These are phyloP conservation scores for Diaporthe longicolla DNA, from an alignment of 2,329 filamentous ascomycete genomes.

Conservation along the genomic window DNA sequence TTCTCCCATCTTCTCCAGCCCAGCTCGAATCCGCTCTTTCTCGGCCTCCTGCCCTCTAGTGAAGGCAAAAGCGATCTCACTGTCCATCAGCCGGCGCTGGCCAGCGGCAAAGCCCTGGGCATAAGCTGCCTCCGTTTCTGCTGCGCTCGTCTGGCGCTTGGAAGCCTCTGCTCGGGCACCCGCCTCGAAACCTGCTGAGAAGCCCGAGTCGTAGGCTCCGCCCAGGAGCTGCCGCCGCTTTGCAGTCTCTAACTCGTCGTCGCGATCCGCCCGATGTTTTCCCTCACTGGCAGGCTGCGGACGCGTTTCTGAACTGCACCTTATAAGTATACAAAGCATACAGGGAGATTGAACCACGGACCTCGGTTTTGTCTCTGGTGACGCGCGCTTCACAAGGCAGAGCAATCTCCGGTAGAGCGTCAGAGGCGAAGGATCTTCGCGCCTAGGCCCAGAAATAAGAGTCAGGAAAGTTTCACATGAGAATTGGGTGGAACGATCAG, in stretches of 20 bases:
- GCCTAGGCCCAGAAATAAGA: neutral
- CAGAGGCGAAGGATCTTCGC: neutral
- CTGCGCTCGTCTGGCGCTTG: neutral
- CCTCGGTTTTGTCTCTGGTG: neutral
- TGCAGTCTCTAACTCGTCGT: neutral
- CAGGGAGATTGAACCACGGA: neutral
- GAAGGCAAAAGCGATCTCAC: constrained; percentile 20
- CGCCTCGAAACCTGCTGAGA: constrained; percentile 15
- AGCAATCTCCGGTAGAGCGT: constrained; percentile 26
- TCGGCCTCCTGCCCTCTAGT: constrained; percentile 17
- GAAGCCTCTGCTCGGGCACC: constrained; percentile 8
- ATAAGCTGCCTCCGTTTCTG: neutral
- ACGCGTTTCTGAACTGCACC: neutral
- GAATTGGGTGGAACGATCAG: neutral
- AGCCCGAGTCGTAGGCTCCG: constrained; percentile 28
- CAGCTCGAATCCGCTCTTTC: neutral
- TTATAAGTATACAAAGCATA: neutral
- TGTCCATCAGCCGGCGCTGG: constrained; percentile 21
- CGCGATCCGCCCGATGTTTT: neutral
- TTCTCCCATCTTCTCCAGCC: neutral
- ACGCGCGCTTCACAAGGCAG: neutral
- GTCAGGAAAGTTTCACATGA: neutral
- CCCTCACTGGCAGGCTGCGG: neutral
- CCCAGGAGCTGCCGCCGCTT: constrained; percentile 7
- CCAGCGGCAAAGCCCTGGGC: constrained; percentile 8